Percentiles rank a stretch among this genome's conserved stretches.
phyloP scores from a whole-genome alignment of 2,329 filamentous ascomycete genomes.

The Fusarium sacchari region DNA sequence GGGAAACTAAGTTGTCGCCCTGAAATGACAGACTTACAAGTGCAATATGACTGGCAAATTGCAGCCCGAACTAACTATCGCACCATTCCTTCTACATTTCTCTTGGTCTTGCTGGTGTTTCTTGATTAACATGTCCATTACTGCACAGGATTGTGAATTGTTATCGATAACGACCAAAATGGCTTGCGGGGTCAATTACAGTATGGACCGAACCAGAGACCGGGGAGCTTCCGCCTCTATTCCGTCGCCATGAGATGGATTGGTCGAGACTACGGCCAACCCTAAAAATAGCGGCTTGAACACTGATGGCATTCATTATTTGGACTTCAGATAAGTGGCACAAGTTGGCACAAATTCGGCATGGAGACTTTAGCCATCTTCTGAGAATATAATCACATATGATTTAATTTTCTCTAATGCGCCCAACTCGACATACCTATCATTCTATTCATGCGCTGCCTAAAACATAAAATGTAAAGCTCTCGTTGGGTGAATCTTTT shows the following conservation, averaged over 20 bases:
- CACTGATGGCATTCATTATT: neutral
- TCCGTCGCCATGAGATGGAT: neutral
- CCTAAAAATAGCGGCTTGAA: neutral
- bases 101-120: neutral
- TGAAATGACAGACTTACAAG: neutral
- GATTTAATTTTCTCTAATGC: accelerated
- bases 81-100: neutral
- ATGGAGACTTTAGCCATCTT: neutral
- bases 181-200: neutral
- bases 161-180: neutral
- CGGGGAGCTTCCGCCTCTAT: neutral
- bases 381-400: neutral
- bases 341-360: neutral
- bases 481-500: too few species aligned
- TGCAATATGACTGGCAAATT: neutral
- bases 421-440: too few species aligned
- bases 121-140: neutral
- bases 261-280: too few species aligned
- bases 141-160: neutral
- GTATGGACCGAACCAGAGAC: neutral
- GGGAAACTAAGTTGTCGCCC: neutral
- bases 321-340: neutral
- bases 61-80: too few species aligned
- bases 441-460: neutral
- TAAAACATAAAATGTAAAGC: too few species aligned